These are phyloP conservation scores for Petunia axillaris DNA, from an alignment of 257 asterid genomes.

Conservation along the genomic window DNA sequence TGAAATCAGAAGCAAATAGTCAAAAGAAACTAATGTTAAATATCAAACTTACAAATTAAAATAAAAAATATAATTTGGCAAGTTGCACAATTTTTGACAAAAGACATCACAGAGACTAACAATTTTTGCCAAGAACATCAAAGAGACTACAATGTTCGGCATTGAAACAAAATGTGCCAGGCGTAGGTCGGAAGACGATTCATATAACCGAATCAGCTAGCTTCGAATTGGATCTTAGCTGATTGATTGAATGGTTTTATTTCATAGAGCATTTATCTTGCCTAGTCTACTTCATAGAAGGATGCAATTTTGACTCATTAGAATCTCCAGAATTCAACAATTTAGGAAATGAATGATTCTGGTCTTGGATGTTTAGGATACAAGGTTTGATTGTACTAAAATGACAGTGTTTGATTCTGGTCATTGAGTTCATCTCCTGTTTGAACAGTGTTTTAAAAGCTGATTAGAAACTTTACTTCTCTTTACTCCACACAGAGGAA, in stretches of 20 bases:
- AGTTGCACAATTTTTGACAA: conserved; percentile 14
- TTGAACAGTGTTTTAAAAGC: not conserved
- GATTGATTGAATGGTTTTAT: too few relatives aligned
- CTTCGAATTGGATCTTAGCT: too few relatives aligned
- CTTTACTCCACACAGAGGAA: not conserved
- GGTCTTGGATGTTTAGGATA: not conserved
- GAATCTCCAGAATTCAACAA: not conserved
- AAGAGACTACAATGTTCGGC: too few relatives aligned
- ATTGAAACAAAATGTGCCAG: too few relatives aligned
- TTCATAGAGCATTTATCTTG: not conserved
- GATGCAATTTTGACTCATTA: not conserved
- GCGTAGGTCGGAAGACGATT: too few relatives aligned
- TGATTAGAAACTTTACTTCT: not conserved
- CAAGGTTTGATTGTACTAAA: not conserved
- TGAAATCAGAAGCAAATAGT: conserved; percentile 27
- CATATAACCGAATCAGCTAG: too few relatives aligned
- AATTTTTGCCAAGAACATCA: too few relatives aligned
- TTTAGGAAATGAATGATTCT: not conserved
- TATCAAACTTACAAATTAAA: not conserved
- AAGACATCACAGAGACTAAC: not conserved
- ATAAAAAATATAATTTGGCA: not conserved
- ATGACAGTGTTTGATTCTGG: not conserved
- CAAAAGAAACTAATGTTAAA: not conserved
- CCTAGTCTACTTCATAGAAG: not conserved
- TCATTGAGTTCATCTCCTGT: not conserved